Percentiles rank a stretch among this genome's conserved stretches.
These are phyloP conservation scores for Solanum rostratum DNA, from an alignment of 257 asterid genomes.

Conservation along the genomic window DNA sequence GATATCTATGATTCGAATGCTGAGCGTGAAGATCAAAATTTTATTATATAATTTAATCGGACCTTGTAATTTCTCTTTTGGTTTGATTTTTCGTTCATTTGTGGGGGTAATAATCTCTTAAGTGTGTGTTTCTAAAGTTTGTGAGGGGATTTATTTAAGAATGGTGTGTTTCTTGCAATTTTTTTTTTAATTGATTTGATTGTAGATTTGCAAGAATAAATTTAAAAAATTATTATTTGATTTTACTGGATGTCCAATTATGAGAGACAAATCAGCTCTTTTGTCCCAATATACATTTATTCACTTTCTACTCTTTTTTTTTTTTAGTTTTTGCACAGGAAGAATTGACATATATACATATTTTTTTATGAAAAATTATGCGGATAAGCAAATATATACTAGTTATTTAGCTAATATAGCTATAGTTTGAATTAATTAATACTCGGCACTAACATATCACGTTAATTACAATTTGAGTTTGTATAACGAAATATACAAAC, in stretches of 20 bases:
- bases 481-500: too few species aligned
- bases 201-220: not conserved
- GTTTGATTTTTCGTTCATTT: not conserved
- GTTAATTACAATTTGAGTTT: too few species aligned
- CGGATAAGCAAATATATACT: too few species aligned
- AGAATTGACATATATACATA: not conserved
- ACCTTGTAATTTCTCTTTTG: not conserved
- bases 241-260: not conserved
- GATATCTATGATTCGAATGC: fast-evolving
- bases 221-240: not conserved
- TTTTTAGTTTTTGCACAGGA: not conserved
- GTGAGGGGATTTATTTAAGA: not conserved
- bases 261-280: not conserved
- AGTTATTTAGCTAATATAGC: too few species aligned
- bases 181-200: not conserved
- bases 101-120: not conserved
- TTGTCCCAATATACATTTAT: not conserved
- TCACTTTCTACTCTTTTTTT: not conserved
- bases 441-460: too few species aligned
- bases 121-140: not conserved
- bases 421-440: too few species aligned
- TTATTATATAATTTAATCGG: not conserved
- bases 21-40: fast-evolving
- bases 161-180: not conserved
- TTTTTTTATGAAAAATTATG: too few species aligned